A percentile compares a stretch with the other conserved stretches of the same genome.
Conservation (phyloP, 2,329 filamentous ascomycete genomes). For the Penicillium sp. region DNA sequence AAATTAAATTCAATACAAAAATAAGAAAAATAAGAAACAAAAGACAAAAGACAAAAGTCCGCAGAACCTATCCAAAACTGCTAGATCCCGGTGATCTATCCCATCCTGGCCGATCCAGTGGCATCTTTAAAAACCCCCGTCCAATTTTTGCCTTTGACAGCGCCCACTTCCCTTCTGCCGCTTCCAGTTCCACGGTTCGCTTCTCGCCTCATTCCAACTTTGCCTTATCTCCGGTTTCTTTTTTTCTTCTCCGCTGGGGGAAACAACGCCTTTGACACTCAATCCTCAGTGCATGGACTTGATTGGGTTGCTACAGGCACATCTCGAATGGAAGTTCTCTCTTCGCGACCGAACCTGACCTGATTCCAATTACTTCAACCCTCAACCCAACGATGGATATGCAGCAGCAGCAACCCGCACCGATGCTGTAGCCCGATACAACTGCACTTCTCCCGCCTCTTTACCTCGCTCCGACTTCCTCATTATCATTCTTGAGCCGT, state of each 20-base stretch:
- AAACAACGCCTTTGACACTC: neutral
- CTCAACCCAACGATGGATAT: slow-evolving; percentile 39
- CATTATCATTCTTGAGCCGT: slow-evolving; percentile 17
- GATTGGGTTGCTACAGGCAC: neutral
- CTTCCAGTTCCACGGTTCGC: slow-evolving; percentile 10
- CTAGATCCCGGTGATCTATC: neutral
- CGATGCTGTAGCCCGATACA: slow-evolving; percentile 33
- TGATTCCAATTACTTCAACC: slow-evolving; percentile 8
- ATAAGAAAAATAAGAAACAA: slow-evolving; percentile 5
- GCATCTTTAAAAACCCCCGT: too few species aligned
- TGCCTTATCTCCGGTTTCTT: too few species aligned
- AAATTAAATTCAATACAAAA: too few species aligned
- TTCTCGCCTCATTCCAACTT: too few species aligned
- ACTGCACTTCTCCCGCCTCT: slow-evolving; percentile 5
- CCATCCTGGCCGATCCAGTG: too few species aligned
- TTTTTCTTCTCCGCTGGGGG: neutral
- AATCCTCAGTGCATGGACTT: neutral
- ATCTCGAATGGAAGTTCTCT: neutral
- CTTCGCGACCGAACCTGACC: slow-evolving; percentile 10
- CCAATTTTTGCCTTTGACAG: too few species aligned
- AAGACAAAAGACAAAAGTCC: neutral
- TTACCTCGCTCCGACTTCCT: neutral
- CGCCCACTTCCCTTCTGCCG: neutral
- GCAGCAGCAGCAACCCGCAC: slow-evolving; percentile 31
- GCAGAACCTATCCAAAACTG: neutral